A percentile compares a stretch with the other conserved stretches of the same genome.
Evolutionary conservation across 495 filamentous ascomycete genomes (phyloP).

Genomic region (Penicillium malachiteum): DNA sequence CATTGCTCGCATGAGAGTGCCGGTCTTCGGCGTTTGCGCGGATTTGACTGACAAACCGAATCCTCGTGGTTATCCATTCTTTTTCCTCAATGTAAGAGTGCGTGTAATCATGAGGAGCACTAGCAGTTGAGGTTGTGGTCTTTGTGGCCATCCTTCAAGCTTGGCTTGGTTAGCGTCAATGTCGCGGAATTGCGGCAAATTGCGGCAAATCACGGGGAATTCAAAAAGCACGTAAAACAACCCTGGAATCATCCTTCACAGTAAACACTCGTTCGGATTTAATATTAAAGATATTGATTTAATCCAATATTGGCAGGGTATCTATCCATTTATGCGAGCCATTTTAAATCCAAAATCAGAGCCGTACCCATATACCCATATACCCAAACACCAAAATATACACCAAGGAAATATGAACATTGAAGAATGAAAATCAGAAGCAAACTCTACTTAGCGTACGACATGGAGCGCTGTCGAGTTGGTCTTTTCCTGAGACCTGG

Average conservation of each 20-base stretch:
- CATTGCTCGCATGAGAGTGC: conserved; percentile 45
- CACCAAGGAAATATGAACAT: neutral
- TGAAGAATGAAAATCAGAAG: neutral
- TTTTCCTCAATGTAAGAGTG: no score
- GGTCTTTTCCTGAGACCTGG: conserved; percentile 23
- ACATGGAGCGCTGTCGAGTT: conserved; percentile 20
- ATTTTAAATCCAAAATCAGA: neutral
- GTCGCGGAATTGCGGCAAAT: conserved; percentile 8
- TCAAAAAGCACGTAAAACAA: neutral
- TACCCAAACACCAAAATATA: neutral
- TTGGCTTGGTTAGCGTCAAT: neutral
- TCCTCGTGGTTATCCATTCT: no score
- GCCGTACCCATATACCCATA: neutral
- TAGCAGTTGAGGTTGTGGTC: neutral
- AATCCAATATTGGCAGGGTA: neutral
- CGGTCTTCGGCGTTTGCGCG: conserved; percentile 39
- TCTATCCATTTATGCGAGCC: conserved; percentile 1
- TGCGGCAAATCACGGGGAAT: neutral
- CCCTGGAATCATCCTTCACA: no score
- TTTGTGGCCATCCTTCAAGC: neutral
- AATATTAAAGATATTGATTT: neutral
- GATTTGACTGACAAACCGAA: neutral
- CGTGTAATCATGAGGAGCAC: neutral
- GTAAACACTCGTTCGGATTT: no score
- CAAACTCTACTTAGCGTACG: conserved; percentile 9